Percentiles rank a stretch among this genome's conserved stretches.
Conservation (phyloP, 768 basidiomycete genomes). For the Boletellus emodensis region DNA sequence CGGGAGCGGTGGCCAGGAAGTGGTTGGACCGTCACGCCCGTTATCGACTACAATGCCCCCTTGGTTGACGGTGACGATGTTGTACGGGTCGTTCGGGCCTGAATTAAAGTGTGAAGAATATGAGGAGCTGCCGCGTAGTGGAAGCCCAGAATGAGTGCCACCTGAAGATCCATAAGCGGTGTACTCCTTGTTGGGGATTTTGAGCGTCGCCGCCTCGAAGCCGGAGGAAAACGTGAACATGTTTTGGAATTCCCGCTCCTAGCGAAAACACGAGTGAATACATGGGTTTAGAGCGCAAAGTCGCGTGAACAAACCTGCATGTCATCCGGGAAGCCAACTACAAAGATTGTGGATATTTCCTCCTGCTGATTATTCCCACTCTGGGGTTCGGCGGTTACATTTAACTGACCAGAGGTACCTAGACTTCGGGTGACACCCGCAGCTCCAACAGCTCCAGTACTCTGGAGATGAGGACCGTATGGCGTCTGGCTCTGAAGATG, state of each 20-base stretch:
- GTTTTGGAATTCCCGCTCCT: conserved; percentile 99
- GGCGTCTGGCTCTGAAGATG: conserved; percentile 71
- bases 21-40: conserved; percentile 65
- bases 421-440: conserved; percentile 26
- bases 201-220: conserved; percentile 96
- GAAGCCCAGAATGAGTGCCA: conserved; percentile 34
- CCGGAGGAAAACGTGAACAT: conserved; percentile 97
- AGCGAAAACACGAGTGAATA: conserved; percentile 15
- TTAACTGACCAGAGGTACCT: conserved; percentile 29
- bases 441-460: conserved; percentile 34
- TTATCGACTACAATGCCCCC: conserved; percentile 80
- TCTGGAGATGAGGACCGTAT: conserved; percentile 63
- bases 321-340: conserved; percentile 98
- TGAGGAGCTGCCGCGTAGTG: conserved; percentile 34
- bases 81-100: conserved; percentile 78
- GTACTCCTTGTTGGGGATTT: conserved; percentile 92
- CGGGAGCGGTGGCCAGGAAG: conserved; percentile 57
- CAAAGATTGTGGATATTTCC: conserved; percentile 96
- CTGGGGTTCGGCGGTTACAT: conserved; percentile 18
- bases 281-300: conserved; percentile 2
- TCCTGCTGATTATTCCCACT: conserved; percentile 46
- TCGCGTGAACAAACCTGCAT: conserved; percentile 71
- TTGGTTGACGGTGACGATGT: conserved; percentile 76
- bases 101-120: conserved; percentile 35
- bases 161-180: conserved; percentile 61